Conservation (phyloP, 2,329 filamentous ascomycete genomes). For the Chrysoporthe cubensis region DNA sequence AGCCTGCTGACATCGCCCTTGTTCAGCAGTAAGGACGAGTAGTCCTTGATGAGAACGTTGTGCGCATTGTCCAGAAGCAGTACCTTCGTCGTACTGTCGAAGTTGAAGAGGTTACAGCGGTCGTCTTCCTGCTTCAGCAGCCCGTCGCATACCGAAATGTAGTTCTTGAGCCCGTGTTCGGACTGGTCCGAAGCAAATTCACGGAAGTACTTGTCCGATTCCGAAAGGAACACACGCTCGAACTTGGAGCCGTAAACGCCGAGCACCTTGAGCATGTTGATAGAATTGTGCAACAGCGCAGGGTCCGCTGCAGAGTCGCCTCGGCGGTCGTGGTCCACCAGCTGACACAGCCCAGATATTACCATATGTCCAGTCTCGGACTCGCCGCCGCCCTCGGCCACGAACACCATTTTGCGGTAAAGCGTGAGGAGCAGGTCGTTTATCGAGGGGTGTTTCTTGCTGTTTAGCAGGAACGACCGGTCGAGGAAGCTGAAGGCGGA, state of each 20-base stretch:
- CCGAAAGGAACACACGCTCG: slow-evolving; percentile 72
- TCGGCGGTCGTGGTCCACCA: slow-evolving; percentile 74
- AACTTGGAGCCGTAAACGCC: slow-evolving; percentile 79
- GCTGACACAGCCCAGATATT: slow-evolving; percentile 68
- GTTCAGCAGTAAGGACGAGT: slow-evolving; percentile 69
- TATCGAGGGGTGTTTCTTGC: slow-evolving; percentile 70
- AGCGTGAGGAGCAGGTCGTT: slow-evolving; percentile 79
- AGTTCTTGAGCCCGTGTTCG: slow-evolving; percentile 68
- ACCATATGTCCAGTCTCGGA: slow-evolving; percentile 38
- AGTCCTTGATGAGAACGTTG: slow-evolving; percentile 69
- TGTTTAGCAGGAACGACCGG: slow-evolving; percentile 81
- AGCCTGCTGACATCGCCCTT: slow-evolving; percentile 71
- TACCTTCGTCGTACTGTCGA: slow-evolving; percentile 82
- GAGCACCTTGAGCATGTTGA: slow-evolving; percentile 85
- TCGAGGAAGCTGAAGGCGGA: slow-evolving; percentile 95
- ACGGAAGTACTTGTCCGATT: slow-evolving; percentile 70
- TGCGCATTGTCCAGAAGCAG: slow-evolving; percentile 76
- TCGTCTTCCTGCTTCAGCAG: slow-evolving; percentile 74
- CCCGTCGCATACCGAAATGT: slow-evolving; percentile 70
- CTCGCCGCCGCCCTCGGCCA: slow-evolving; percentile 30
- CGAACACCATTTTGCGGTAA: slow-evolving; percentile 68
- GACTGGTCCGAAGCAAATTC: slow-evolving; percentile 72
- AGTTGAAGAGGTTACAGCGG: slow-evolving; percentile 78
- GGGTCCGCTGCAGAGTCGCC: slow-evolving; percentile 61
- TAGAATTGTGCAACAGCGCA: slow-evolving; percentile 70